These are phyloP conservation scores for Cyberlindnera euphorbiiphila DNA, from an alignment of 805 yeast species.

Conservation along the genomic window DNA sequence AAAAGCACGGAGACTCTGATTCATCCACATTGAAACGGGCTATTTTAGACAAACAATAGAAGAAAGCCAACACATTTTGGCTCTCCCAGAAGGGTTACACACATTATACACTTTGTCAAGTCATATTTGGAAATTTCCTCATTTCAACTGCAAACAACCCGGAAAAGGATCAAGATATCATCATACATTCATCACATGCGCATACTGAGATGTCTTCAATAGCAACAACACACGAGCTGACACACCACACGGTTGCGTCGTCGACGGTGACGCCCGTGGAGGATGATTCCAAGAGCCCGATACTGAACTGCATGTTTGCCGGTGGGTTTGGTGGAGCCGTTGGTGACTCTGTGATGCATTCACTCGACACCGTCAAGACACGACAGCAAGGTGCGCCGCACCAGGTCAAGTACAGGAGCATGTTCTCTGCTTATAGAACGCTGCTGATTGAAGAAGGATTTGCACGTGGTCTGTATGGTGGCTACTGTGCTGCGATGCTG, in stretches of 20 bases:
- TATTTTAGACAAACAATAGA: no score
- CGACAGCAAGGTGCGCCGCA: conserved; percentile 93
- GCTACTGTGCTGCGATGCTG: conserved; percentile 85
- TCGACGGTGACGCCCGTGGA: conserved; percentile 17
- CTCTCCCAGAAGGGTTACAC: no score
- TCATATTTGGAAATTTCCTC: no score
- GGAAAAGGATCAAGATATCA: neutral
- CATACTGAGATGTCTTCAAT: conserved; percentile 12
- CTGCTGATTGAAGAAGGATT: conserved; percentile 85
- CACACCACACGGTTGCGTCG: conserved; percentile 16
- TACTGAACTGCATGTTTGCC: conserved; percentile 66
- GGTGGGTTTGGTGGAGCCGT: conserved; percentile 95
- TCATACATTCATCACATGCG: neutral
- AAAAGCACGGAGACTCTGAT: no score
- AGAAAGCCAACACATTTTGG: no score
- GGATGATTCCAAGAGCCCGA: conserved; percentile 30
- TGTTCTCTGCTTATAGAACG: conserved; percentile 71
- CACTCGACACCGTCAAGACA: conserved; percentile 93
- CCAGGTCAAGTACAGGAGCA: conserved; percentile 62
- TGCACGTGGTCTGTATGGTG: conserved; percentile 81
- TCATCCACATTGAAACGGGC: no score
- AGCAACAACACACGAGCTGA: conserved; percentile 11
- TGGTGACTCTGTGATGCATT: conserved; percentile 93
- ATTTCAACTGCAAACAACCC: no score
- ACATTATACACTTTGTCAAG: no score